Evolutionary conservation across 2,329 filamentous ascomycete genomes (phyloP).

Genomic region (Sporothrix phasma): DNA sequence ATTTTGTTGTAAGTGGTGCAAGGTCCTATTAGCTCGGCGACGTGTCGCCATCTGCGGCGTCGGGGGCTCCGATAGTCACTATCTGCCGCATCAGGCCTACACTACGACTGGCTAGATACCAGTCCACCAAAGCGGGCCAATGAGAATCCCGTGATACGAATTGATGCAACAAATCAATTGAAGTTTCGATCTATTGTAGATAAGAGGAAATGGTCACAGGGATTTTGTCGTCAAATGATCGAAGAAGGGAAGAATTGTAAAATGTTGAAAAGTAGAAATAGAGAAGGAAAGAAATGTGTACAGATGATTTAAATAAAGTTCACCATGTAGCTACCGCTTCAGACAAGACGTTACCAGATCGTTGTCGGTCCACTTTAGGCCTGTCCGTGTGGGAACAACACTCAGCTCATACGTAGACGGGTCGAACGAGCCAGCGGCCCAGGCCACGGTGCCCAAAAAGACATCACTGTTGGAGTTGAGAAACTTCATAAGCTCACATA

Average conservation of each 20-base stretch:
- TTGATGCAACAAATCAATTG: too few relatives aligned
- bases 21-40: too few relatives aligned
- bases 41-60: too few relatives aligned
- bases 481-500: conserved; percentile 26
- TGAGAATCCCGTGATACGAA: too few relatives aligned
- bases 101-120: too few relatives aligned
- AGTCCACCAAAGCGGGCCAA: too few relatives aligned
- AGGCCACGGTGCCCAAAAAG: conserved; percentile 23
- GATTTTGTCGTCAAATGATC: background rate
- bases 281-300: background rate
- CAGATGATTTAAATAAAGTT: background rate
- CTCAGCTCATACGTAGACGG: conserved; percentile 21
- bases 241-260: background rate
- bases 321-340: background rate
- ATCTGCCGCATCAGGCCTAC: too few relatives aligned
- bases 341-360: conserved; percentile 16
- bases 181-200: too few relatives aligned
- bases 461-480: conserved; percentile 26
- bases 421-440: conserved; percentile 22
- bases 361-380: conserved; percentile 17
- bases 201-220: too few relatives aligned
- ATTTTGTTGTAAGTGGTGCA: too few relatives aligned
- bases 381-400: conserved; percentile 22
- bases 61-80: too few relatives aligned
- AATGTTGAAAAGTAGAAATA: background rate